Percentiles rank a stretch among this genome's conserved stretches.
These are phyloP conservation scores for Handroanthus guayacan DNA, from an alignment of 257 asterid genomes.

Conservation along the genomic window DNA sequence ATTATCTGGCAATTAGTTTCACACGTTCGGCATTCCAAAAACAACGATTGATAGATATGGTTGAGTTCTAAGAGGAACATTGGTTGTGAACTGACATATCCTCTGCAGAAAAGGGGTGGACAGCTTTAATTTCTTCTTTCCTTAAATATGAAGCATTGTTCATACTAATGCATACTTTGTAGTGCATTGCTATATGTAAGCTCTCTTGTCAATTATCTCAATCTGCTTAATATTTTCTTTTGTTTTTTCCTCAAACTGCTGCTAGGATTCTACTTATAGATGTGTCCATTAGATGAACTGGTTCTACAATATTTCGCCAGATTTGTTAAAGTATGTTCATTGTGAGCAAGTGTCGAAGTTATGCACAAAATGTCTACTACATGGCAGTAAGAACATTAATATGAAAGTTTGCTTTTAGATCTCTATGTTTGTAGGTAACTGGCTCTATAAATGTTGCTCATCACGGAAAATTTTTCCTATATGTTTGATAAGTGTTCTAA, in stretches of 20 bases:
- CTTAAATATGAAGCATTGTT: background rate
- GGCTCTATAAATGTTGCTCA: background rate
- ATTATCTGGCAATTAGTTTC: slow-evolving; percentile 19
- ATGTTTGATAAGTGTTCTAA: slow-evolving; percentile 29
- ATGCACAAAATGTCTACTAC: background rate
- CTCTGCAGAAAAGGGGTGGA: slow-evolving; percentile 5
- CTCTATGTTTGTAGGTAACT: background rate
- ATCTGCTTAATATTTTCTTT: background rate
- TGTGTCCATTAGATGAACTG: slow-evolving; percentile 5
- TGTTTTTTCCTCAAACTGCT: background rate
- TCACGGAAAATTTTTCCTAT: background rate
- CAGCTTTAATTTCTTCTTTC: slow-evolving; percentile 19
- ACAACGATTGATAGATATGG: background rate
- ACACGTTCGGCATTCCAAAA: background rate
- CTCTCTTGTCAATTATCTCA: slow-evolving; percentile 1
- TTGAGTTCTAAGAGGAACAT: slow-evolving; percentile 4
- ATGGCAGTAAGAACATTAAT: background rate
- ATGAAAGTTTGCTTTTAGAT: background rate
- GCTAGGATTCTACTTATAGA: slow-evolving; percentile 13
- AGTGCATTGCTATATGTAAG: slow-evolving; percentile 6
- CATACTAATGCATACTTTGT: background rate
- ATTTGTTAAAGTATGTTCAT: slow-evolving; percentile 3
- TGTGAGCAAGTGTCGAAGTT: slow-evolving; percentile 16
- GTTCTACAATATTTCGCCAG: background rate
- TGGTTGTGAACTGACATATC: background rate